Evolutionary conservation across 257 asterid genomes (phyloP).

Genomic region (Anisodus tanguticus): DNA sequence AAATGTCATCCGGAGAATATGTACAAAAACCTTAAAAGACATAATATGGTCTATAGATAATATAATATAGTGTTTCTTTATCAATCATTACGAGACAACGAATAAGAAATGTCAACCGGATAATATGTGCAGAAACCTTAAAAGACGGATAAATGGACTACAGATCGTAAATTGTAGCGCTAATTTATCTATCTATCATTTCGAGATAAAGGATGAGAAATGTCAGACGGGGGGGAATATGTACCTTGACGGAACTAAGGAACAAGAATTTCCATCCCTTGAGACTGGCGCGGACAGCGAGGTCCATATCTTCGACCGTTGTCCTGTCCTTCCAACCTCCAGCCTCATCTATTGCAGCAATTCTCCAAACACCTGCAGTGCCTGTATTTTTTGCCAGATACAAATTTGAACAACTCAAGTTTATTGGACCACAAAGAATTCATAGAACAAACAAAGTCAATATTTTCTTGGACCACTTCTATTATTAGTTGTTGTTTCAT

Average conservation of each 20-base stretch:
- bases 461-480: background rate
- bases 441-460: background rate
- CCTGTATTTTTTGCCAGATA: conserved; percentile 44
- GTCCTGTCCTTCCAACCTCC: conserved; percentile 99
- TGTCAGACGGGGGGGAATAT: background rate
- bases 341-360: conserved; percentile 90
- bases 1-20: background rate
- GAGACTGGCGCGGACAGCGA: conserved; percentile 95
- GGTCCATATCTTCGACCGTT: conserved; percentile 96
- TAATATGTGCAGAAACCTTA: too few relatives aligned
- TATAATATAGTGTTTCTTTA: background rate
- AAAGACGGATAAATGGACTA: too few relatives aligned
- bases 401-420: background rate
- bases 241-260: conserved; percentile 70
- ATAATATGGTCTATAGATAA: background rate
- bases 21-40: background rate
- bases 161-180: too few relatives aligned
- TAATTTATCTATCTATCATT: too few relatives aligned
- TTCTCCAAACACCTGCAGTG: conserved; percentile 98
- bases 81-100: background rate
- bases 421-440: background rate
- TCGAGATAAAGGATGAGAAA: background rate
- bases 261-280: conserved; percentile 93
- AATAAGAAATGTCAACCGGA: background rate
- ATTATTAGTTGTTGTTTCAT: background rate